phyloP scores from a whole-genome alignment of 306 rosid species.

The Ziziphus jujuba region DNA sequence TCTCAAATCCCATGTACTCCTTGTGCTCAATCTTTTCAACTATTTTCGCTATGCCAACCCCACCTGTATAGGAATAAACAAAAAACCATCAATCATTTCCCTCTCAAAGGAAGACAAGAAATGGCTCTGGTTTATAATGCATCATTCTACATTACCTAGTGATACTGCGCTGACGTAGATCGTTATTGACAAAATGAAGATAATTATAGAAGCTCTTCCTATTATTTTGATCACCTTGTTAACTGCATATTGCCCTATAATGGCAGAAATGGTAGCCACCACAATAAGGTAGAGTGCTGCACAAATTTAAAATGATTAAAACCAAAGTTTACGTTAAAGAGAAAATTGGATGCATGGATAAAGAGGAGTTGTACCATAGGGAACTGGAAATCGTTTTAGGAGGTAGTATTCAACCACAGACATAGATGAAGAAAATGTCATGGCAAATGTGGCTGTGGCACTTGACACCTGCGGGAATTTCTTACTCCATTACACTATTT shows the following conservation, averaged over 20 bases:
- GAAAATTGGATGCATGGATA: not conserved
- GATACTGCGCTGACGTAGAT: slow-evolving; percentile 71
- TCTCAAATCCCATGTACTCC: slow-evolving; percentile 76
- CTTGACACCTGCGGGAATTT: slow-evolving; percentile 61
- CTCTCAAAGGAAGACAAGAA: not conserved
- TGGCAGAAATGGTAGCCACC: slow-evolving; percentile 66
- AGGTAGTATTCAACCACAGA: slow-evolving; percentile 73
- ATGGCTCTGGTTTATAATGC: not conserved
- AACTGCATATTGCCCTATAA: slow-evolving; percentile 62
- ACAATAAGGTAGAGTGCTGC: slow-evolving; percentile 54
- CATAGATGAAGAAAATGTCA: slow-evolving; percentile 85
- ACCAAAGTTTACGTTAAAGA: not conserved
- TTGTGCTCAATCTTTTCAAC: slow-evolving; percentile 43
- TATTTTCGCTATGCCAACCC: slow-evolving; percentile 63
- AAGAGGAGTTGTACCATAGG: slow-evolving; percentile 45
- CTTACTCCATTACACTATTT: not conserved
- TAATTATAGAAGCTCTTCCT: slow-evolving; percentile 74
- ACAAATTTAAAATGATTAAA: slow-evolving; percentile 3
- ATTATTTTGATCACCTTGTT: slow-evolving; percentile 47
- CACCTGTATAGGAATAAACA: slow-evolving; percentile 43
- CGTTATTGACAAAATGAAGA: slow-evolving; percentile 64
- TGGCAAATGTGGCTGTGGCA: slow-evolving; percentile 81
- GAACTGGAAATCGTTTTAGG: slow-evolving; percentile 67
- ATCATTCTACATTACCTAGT: slow-evolving; percentile 33
- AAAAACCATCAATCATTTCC: slow-evolving; percentile 6